Base-by-base conservation (phyloP, 2,329 filamentous ascomycete genomes). In the Exophiala viscosa region DNA sequence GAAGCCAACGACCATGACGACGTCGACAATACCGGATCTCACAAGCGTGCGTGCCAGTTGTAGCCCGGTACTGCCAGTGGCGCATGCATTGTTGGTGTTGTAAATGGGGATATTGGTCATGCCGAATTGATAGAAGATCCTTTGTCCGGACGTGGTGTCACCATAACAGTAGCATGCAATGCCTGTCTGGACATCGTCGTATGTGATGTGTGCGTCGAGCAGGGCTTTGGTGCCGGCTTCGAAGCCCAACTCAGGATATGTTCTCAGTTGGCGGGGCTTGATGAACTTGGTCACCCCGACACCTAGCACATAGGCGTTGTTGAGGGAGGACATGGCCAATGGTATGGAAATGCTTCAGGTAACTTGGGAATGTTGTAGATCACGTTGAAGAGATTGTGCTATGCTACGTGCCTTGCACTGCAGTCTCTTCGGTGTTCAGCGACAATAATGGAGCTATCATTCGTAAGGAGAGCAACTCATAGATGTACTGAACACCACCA, bases 221-320 rank as follows among this genome's bases (percentile, higher is more conserved):
- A 72, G 60, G 35, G 65, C 65, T 54, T 67, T 67, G 36, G 62
- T 60, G 14, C 65, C 64, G 10, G 64, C 65, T 56, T 67, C 65
- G 47, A 60, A 62, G 34, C 62, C 67, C 9, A 69, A 57, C 45
- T 67, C 65, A 5, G 65, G 58, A 51, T 69, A 69, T 34, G 66
- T 62, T 46, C 62, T 49, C 7, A 60, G 57, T 11, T 60, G 59
- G 34, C 65, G 62, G 7, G 67, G 67, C 45, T 69, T 67, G 81
- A 96, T 92, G 81, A 97, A 97, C 74, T 95, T 95, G 74, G 92
- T 97, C 88, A 97, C 92, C 75, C 92, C 92, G 63, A 97, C 93
- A 76, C 92, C 92, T 54, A 97, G 84, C 66, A 97, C 88, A 78
- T 97, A 97, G 77, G 80, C 78, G 64, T 79, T 78, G 58, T 76